Base-by-base conservation (phyloP, 176 grass and related monocot genomes). In the Ananas comosus region DNA sequence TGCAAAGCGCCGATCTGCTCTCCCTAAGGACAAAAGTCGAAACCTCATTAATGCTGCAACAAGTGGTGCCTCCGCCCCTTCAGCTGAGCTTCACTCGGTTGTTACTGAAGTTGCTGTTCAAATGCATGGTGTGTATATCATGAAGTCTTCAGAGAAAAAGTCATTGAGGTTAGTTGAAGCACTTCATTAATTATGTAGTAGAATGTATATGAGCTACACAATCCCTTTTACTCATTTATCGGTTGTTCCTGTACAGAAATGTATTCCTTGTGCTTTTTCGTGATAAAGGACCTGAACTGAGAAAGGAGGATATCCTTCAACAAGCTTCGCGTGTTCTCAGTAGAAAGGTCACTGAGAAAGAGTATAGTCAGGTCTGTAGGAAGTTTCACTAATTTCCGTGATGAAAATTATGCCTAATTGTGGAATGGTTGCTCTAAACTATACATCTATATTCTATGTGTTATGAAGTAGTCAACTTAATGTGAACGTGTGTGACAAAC, bases 321-420 rank as follows among this genome's bases (percentile, higher is more conserved):
- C 3, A 23, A 72, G 79, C 69, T 63, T 12, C 1, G 19, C 10
- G 1, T 1, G 0, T 16, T 64, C 27, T 88, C 7, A 80, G 72
- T 49, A 87, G 79, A 76, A 51, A 77, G 10, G 16, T 91, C 72
- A 53, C 49, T 70, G 76, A 87, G n/a, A 74, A 13, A 22, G 88
- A 91, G 42, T 91, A 88, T 56, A 71, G 66, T 71, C 88, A 87
- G 88, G 88, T 91, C 1, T 78, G 84, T 24, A 59, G 16, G 58
- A 19, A 57, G 51, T 25, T 70, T 21, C 24, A 51, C 63, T 53
- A 42, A n/a, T 50, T 53, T 24, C 70, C 9, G 2, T 42, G 51
- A 9, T 11, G 4, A 67, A 49, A 16, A 49, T 17, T 33, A 29
- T n/a, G 14, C 11, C 10, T 49, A 6, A 42, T 42, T 0, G 33